Base-by-base conservation (phyloP, 331 rosid species). In the Malus hybrid region DNA sequence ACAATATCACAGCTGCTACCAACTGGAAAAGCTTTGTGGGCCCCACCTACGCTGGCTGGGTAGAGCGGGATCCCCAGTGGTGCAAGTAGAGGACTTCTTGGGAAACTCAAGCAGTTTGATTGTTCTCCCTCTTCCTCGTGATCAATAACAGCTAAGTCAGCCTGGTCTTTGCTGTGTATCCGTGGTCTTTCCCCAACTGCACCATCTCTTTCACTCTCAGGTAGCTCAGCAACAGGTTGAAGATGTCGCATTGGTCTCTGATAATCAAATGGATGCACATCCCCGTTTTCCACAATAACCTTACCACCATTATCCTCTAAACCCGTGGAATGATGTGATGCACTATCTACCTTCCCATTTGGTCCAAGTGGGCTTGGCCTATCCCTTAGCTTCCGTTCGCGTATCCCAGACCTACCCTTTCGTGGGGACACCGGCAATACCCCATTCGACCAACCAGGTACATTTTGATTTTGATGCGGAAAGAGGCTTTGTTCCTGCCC, bases 351-450 rank as follows among this genome's bases (percentile, higher is more conserved):
- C 87, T 89, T 92, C 78, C 96, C 97, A 79, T 92, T 95, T 32
- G 92, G 97, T 65, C 97, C 99, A 28, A 92, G 97, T 34, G 92
- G 92, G 80, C 97, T 92, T 60, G 92, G 92, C 66, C 99, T 88
- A 77, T 94, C 99, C 80, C 84, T 88, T 67, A 72, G 86, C 83
- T 85, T 95, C 80, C 93, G 87, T 12, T 94, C 97, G 3, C 89
- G 96, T 57, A 84, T 77, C 52, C 80, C 88, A 5, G 93, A 77
- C 78, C 97, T 79, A 55, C 88, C 83, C 88, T 90, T 94, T 5
- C 89, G 86, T 0, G 92, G 91, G 60, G 97, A 92, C 24, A 52
- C 62, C 0, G 92, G 87, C 81, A 92, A 77, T 72, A 81, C 93
- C 75, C 96, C 99, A 85, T 92, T 95, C 1, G 93, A 83, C 99